Percentiles rank a stretch among this genome's conserved stretches.
Conservation (phyloP, 2,329 filamentous ascomycete genomes). For the Trichothecium roseum region DNA sequence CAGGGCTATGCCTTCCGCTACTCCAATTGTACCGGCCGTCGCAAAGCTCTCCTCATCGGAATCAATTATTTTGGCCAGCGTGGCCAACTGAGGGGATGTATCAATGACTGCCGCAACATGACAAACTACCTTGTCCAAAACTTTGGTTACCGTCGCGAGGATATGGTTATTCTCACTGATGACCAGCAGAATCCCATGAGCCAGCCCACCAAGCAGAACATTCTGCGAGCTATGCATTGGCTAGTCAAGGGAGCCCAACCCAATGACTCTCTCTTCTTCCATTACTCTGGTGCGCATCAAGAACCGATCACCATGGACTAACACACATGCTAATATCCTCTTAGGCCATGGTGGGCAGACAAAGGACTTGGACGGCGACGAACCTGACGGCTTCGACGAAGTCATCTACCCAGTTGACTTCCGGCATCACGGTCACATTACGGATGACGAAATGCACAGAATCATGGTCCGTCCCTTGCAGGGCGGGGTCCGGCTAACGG, state of each 20-base stretch:
- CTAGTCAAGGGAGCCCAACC: slow-evolving; percentile 85
- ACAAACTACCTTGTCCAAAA: slow-evolving; percentile 79
- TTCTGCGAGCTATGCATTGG: slow-evolving; percentile 95
- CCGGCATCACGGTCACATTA: slow-evolving; percentile 67
- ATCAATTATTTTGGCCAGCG: slow-evolving; percentile 96
- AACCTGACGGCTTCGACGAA: slow-evolving; percentile 74
- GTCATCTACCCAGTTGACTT: slow-evolving; percentile 81
- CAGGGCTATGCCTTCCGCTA: slow-evolving; percentile 79
- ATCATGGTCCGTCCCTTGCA: slow-evolving; percentile 54
- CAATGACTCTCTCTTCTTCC: slow-evolving; percentile 94
- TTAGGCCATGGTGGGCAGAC: slow-evolving; percentile 72
- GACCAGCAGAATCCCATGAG: slow-evolving; percentile 97
- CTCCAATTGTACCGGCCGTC: slow-evolving; percentile 76
- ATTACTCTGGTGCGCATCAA: slow-evolving; percentile 60
- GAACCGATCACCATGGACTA: slow-evolving; percentile 5
- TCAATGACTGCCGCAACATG: slow-evolving; percentile 98
- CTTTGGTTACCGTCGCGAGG: slow-evolving; percentile 87
- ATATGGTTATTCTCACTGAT: slow-evolving; percentile 95
- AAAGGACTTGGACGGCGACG: slow-evolving; percentile 67
- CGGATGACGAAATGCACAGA: slow-evolving; percentile 73
- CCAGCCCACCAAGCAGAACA: slow-evolving; percentile 92
- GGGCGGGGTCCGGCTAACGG: slow-evolving; percentile 47
- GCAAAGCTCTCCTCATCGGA: slow-evolving; percentile 84
- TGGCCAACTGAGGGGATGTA: slow-evolving; percentile 83
- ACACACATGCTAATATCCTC: slow-evolving; percentile 1